Evolutionary conservation across 2,329 filamentous ascomycete genomes (phyloP), one percentile per base, ranked within the genome.

Genomic region (Exserohilum rostratum): DNA sequence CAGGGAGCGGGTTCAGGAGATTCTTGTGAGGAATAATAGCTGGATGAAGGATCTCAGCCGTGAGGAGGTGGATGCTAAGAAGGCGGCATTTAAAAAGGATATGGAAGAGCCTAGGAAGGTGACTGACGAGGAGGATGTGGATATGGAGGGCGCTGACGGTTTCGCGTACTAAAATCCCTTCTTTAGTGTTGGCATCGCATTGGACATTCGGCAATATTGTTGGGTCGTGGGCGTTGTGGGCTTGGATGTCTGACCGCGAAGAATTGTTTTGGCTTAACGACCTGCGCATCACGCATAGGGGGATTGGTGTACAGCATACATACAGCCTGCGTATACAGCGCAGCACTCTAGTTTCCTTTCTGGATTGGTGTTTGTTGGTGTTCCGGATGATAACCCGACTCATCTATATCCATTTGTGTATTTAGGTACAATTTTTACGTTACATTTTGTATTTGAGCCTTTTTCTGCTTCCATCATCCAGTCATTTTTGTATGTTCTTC

Each of bases 401-500:
- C 40, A 42, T 50, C 35, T 49, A 34, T 59, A 43, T 53, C 35
- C 50, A 47, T 35, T 38, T 40, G 46, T 42, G 29, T 49, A 40
- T 17, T 27, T 39, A 33, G 35, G 18, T 15, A 43, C 15, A 3
- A 27, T 35, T 27, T 30, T n/a, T 43, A 43, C 11, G 43, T 43
- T n/a, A 43, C 11, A 50, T 43, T n/a, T 29, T 50, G 31, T 38
- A 30, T 44, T 37, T n/a, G n/a, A 47, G 7, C 37, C 15, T 49
- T 6, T 34, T 31, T 1, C 17, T 17, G 15, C n/a, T 31, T n/a
- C 18, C 6, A 20, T 45, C 55, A 38, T 55, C 31, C n/a, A 69
- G 61, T 80, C 78, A 88, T 54, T 78, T 31, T 15, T 11, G 78
- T 49, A 86, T 77, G 67, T 87, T 88, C 76, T 86, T 85, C 67